These are phyloP conservation scores for Sanghuangporus weigelae DNA, from an alignment of 1,284 basidiomycete species.

Conservation along the genomic window DNA sequence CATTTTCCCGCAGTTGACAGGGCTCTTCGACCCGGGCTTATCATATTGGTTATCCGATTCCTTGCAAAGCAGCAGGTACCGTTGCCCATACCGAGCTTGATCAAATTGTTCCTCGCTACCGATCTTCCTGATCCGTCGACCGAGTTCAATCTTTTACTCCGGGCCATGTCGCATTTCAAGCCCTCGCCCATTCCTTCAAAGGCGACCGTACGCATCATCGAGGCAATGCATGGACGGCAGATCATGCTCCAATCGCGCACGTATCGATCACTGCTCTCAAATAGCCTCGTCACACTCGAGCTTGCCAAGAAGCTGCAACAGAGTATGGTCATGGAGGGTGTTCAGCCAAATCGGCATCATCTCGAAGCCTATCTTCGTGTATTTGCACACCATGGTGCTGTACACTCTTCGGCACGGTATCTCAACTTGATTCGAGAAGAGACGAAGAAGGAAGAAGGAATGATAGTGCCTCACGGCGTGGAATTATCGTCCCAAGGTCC, in stretches of 20 bases:
- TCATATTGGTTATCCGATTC: constrained; percentile 43
- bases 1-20: constrained; percentile 31
- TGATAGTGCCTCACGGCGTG: constrained; percentile 24
- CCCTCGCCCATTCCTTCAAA: constrained; percentile 36
- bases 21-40: constrained; percentile 35
- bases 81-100: constrained; percentile 36
- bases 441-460: constrained; percentile 21
- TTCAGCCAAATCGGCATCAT: constrained; percentile 36
- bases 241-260: constrained; percentile 39
- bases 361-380: constrained; percentile 47
- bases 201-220: constrained; percentile 37
- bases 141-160: constrained; percentile 54
- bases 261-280: constrained; percentile 41
- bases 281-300: constrained; percentile 43
- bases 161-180: constrained; percentile 40
- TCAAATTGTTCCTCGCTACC: constrained; percentile 40
- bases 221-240: constrained; percentile 38
- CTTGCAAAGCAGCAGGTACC: constrained; percentile 45
- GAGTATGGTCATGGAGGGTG: constrained; percentile 37
- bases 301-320: constrained; percentile 41
- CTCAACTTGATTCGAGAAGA: constrained; percentile 32
- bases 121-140: constrained; percentile 29
- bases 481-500: not conserved
- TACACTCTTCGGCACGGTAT: constrained; percentile 36
- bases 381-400: constrained; percentile 38